phyloP scores from a whole-genome alignment of 305 asterid genomes.

The Rubia balearica region DNA sequence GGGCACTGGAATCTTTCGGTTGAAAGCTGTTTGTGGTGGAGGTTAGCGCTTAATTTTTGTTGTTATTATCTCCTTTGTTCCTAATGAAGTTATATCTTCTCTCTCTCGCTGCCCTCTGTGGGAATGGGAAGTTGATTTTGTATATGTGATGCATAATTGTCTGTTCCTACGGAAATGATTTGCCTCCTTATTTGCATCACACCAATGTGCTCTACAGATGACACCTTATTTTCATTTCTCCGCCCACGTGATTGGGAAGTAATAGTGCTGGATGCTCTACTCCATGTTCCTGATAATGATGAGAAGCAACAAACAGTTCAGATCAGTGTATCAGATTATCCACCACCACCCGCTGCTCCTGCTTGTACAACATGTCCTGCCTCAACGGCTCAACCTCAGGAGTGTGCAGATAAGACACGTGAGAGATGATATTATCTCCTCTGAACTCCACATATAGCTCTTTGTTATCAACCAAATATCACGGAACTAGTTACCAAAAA shows the following conservation, averaged over 20 bases:
- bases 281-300: slow-evolving; percentile 69
- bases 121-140: not conserved
- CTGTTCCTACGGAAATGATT: not conserved
- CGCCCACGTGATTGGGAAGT: slow-evolving; percentile 78
- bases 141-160: not conserved
- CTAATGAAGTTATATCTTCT: not conserved
- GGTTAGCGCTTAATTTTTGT: slow-evolving; percentile 28
- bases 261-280: slow-evolving; percentile 83
- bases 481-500: not conserved
- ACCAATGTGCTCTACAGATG: slow-evolving; percentile 37
- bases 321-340: slow-evolving; percentile 45
- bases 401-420: slow-evolving; percentile 21
- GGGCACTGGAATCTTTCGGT: slow-evolving; percentile 82
- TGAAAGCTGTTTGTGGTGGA: slow-evolving; percentile 80
- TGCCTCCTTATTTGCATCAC: not conserved
- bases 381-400: slow-evolving; percentile 33
- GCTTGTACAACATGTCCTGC: slow-evolving; percentile 47
- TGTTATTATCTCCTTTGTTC: not conserved
- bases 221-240: slow-evolving; percentile 48
- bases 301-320: slow-evolving; percentile 61
- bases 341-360: slow-evolving; percentile 34
- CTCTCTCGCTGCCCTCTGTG: not conserved
- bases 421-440: not conserved
- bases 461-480: not conserved
- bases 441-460: not conserved